Percentiles rank a stretch among this genome's conserved stretches.
Evolutionary conservation across 106 monocot species (phyloP).

Genomic region (Allium fistulosum): DNA sequence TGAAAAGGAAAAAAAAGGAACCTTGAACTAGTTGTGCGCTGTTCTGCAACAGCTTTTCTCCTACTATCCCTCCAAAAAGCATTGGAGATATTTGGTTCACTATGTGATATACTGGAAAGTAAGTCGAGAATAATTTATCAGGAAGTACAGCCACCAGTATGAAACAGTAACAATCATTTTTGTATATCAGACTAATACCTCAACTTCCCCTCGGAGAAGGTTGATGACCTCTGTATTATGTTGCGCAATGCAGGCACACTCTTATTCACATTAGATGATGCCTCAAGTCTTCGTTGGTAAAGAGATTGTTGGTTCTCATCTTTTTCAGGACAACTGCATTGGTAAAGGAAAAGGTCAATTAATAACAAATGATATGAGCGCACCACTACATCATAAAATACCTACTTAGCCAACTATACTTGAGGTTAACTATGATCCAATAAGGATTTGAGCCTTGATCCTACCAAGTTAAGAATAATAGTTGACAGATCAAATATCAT

Average conservation of each 20-base stretch:
- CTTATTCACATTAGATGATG: constrained; percentile 40
- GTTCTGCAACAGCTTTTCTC: constrained; percentile 78
- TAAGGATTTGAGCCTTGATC: too few relatives aligned
- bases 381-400: too few relatives aligned
- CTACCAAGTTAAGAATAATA: too few relatives aligned
- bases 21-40: constrained; percentile 95
- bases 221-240: constrained; percentile 45
- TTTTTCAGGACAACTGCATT: constrained; percentile 45
- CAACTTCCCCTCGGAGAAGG: constrained; percentile 47
- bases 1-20: constrained; percentile 15
- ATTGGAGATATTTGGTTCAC: constrained; percentile 86
- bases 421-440: neutral
- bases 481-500: too few relatives aligned
- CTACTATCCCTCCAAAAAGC: constrained; percentile 67
- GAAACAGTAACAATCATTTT: neutral
- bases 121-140: constrained; percentile 8
- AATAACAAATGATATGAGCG: too few relatives aligned
- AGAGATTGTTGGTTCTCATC: constrained; percentile 63
- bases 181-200: constrained; percentile 26
- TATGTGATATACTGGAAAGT: constrained; percentile 66
- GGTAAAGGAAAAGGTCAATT: neutral
- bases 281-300: constrained; percentile 29
- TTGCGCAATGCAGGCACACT: constrained; percentile 40
- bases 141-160: neutral
- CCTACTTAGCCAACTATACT: too few relatives aligned